Evolutionary conservation across 768 basidiomycete species (phyloP).

Genomic region (Baorangia bicolor): DNA sequence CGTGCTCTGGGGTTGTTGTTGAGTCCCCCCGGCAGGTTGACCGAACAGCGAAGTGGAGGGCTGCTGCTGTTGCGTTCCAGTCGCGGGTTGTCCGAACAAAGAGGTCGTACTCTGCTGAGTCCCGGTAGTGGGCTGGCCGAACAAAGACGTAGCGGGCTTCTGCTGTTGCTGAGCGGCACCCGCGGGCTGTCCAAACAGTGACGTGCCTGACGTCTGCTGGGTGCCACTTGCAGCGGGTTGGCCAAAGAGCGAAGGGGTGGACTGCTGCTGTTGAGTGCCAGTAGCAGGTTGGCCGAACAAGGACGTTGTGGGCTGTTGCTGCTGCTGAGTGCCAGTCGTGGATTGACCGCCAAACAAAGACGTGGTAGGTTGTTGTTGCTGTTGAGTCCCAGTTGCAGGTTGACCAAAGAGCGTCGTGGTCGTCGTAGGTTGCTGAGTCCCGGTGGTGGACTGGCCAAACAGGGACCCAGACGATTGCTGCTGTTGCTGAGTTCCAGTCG

Average conservation of each 20-base stretch:
- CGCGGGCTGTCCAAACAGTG: constrained; percentile 41
- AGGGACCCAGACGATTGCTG: constrained; percentile 31
- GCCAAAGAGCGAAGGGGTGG: constrained; percentile 28
- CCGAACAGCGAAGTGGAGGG: constrained; percentile 37
- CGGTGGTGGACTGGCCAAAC: constrained; percentile 19
- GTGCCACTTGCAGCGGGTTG: constrained; percentile 26
- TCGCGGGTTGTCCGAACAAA: constrained; percentile 31
- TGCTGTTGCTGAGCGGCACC: constrained; percentile 25
- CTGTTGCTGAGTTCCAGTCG: constrained; percentile 32
- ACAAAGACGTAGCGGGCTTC: constrained; percentile 28
- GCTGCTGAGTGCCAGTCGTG: constrained; percentile 14
- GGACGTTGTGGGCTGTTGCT: constrained; percentile 14
- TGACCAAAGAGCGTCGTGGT: constrained; percentile 38
- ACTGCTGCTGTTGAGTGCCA: constrained; percentile 36
- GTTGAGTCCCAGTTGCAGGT: constrained; percentile 16
- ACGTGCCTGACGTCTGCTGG: constrained; percentile 28
- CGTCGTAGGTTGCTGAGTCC: constrained; percentile 25
- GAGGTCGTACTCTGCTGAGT: constrained; percentile 15
- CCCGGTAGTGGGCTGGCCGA: constrained; percentile 27
- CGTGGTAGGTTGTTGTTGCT: constrained; percentile 24
- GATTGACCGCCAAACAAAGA: constrained; percentile 27
- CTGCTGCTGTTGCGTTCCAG: constrained; percentile 38
- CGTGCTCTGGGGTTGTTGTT: constrained; percentile 26
- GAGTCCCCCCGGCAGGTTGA: constrained; percentile 25
- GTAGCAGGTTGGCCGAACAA: constrained; percentile 30